Percentiles rank a stretch among this genome's conserved stretches.
phyloP scores from a whole-genome alignment of 225 moss, liverwort and hornwort genomes.

The Antitrichia curtipendula region DNA sequence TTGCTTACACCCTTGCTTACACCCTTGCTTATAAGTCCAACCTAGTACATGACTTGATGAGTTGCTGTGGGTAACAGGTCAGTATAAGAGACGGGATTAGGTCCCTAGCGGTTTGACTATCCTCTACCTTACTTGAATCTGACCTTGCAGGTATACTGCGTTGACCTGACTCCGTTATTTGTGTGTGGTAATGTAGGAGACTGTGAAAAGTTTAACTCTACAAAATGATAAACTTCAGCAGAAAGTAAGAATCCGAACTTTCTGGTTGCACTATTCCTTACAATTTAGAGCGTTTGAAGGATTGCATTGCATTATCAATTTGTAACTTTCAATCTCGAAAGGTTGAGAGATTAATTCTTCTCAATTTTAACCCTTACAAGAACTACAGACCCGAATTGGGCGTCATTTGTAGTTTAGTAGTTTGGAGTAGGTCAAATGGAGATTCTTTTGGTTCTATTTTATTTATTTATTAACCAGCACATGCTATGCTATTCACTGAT shows the following conservation, averaged over 20 bases:
- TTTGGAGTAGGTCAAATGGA: not conserved
- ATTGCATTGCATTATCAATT: not conserved
- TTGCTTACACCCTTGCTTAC: not conserved
- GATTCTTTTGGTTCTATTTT: not conserved
- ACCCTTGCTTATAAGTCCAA: not conserved
- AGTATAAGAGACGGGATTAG: not conserved
- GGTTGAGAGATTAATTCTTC: not conserved
- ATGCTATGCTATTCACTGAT: not conserved
- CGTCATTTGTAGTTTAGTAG: too few relatives aligned
- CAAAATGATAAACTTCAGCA: slow-evolving; percentile 11
- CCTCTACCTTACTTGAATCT: not conserved
- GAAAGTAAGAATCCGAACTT: slow-evolving; percentile 3
- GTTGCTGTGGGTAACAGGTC: not conserved
- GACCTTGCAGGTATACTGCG: not conserved
- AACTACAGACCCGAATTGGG: not conserved
- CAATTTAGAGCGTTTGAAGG: not conserved
- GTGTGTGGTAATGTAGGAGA: slow-evolving; percentile 10
- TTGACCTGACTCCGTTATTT: not conserved
- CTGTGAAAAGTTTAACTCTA: not conserved
- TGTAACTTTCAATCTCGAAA: not conserved
- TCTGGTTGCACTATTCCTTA: not conserved
- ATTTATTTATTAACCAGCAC: too few relatives aligned
- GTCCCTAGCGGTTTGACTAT: not conserved
- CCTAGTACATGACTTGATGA: not conserved
- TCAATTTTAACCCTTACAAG: not conserved